phyloP scores from a whole-genome alignment of 106 monocot species.

The Agapanthus africanus region DNA sequence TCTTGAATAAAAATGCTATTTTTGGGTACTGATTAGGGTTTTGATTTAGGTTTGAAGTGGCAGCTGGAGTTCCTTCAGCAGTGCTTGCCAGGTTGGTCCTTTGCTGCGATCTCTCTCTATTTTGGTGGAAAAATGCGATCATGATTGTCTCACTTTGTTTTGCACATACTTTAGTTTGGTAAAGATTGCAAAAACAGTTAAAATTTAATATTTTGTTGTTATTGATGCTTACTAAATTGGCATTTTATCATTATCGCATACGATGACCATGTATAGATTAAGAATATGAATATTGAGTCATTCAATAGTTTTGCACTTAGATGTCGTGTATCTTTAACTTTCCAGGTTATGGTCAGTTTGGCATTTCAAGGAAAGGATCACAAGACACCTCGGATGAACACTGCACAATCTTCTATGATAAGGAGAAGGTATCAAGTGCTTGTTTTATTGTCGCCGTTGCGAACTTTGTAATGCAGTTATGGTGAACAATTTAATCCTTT shows the following conservation, averaged over 20 bases:
- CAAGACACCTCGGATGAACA: conserved; percentile 81
- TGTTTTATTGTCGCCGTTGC: not conserved
- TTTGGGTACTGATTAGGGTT: conserved; percentile 8
- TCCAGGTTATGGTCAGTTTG: conserved; percentile 82
- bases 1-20: not conserved
- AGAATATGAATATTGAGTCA: no score
- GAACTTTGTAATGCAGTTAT: not conserved
- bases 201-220: no score
- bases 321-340: not conserved
- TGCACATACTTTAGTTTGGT: no score
- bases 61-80: conserved; percentile 94
- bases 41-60: conserved; percentile 54
- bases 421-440: conserved; percentile 57
- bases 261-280: no score
- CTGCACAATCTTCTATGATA: conserved; percentile 89
- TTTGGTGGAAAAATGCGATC: not conserved
- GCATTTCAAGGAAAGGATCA: conserved; percentile 79
- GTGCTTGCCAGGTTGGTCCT: conserved; percentile 58
- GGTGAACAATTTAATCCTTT: not conserved
- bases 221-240: not conserved
- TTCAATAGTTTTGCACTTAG: no score
- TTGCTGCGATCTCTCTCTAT: not conserved
- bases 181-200: no score
- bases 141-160: no score
- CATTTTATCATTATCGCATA: no score